Evolutionary conservation across 2,329 filamentous ascomycete genomes (phyloP).

Genomic region (Colletotrichum nymphaeae): DNA sequence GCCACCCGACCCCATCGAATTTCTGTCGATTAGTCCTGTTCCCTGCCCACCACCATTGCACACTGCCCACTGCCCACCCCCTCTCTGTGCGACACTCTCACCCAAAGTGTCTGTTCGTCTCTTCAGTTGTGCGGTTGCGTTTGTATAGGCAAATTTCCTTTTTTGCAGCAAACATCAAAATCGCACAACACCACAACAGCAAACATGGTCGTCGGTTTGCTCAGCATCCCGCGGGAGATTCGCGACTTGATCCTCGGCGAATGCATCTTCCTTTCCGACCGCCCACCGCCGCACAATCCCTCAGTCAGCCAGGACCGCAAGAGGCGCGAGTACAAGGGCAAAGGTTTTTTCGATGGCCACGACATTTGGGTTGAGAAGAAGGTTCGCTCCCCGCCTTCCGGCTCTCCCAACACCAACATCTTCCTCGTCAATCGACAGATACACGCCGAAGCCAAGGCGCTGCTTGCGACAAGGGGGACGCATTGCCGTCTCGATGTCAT

Average conservation of each 20-base stretch:
- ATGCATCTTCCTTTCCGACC: constrained; percentile 31
- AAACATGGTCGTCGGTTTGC: constrained; percentile 32
- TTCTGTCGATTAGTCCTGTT: background rate
- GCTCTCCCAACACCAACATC: constrained; percentile 30
- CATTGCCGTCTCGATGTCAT: constrained; percentile 37
- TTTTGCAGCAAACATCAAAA: background rate
- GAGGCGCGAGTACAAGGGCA: constrained; percentile 35
- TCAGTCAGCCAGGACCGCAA: constrained; percentile 32
- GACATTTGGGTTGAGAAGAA: constrained; percentile 35
- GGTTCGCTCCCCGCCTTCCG: constrained; percentile 16
- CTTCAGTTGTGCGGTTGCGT: background rate
- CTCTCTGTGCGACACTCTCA: constrained; percentile 6
- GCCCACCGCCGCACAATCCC: constrained; percentile 23
- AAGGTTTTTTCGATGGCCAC: constrained; percentile 35
- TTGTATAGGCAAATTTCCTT: background rate
- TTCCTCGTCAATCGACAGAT: constrained; percentile 37
- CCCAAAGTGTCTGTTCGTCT: background rate
- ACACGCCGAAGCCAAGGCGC: constrained; percentile 31
- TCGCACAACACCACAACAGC: background rate
- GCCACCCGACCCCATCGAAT: background rate
- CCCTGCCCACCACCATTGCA: background rate
- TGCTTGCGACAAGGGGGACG: constrained; percentile 28
- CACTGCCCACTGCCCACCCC: background rate
- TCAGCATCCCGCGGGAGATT: constrained; percentile 35
- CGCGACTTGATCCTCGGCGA: constrained; percentile 36